phyloP scores from a whole-genome alignment of 2,329 filamentous ascomycete genomes.

The Helotiales sp. region DNA sequence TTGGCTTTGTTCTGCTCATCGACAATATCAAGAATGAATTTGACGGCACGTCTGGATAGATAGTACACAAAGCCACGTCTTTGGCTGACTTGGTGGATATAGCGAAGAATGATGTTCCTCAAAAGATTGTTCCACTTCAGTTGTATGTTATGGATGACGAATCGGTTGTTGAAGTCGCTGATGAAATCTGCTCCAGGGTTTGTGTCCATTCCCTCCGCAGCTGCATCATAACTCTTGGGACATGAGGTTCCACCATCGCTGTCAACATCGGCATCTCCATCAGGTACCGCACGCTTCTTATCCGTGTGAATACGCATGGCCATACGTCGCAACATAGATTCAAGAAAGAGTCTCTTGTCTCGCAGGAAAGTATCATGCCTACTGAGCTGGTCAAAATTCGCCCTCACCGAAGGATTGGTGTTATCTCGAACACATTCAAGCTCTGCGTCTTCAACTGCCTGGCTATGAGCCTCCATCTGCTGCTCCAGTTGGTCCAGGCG shows the following conservation, averaged over 20 bases:
- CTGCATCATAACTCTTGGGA: conserved; percentile 46
- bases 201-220: conserved; percentile 63
- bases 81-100: conserved; percentile 97
- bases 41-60: conserved; percentile 91
- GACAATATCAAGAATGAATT: conserved; percentile 97
- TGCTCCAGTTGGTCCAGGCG: conserved; percentile 78
- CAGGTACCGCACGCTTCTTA: conserved; percentile 35
- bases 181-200: conserved; percentile 79
- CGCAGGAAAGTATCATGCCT: conserved; percentile 60
- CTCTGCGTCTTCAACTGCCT: conserved; percentile 76
- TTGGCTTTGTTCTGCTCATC: conserved; percentile 81
- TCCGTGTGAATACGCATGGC: conserved; percentile 39
- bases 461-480: conserved; percentile 77
- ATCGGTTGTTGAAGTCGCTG: conserved; percentile 96
- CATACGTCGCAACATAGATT: conserved; percentile 55
- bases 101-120: conserved; percentile 93
- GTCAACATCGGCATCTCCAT: conserved; percentile 46
- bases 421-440: conserved; percentile 63
- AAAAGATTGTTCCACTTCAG: conserved; percentile 98
- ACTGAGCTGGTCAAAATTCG: conserved; percentile 64
- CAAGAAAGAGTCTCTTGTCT: conserved; percentile 63
- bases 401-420: conserved; percentile 55
- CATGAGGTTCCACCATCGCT: conserved; percentile 41
- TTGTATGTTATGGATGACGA: conserved; percentile 97
- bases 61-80: conserved; percentile 97